Evolutionary conservation across 148 eudicot species (phyloP).

Genomic region (Arctostaphylos glauca): DNA sequence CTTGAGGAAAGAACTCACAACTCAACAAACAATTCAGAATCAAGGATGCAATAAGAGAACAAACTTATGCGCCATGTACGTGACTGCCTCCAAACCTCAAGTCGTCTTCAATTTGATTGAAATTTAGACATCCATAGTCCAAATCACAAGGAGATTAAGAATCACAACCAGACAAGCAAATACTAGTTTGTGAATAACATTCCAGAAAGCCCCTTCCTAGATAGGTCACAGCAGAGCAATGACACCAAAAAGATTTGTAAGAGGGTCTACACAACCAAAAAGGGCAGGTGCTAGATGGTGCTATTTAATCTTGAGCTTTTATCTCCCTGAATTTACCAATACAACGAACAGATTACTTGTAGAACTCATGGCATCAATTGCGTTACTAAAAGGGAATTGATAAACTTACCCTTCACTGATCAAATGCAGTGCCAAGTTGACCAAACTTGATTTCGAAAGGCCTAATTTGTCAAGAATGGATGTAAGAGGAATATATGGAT

Average conservation of each 20-base stretch:
- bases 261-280: constrained; percentile 4
- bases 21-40: constrained; percentile 12
- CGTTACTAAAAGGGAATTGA: neutral
- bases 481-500: constrained; percentile 84
- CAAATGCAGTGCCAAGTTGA: constrained; percentile 73
- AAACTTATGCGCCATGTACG: constrained; percentile 15
- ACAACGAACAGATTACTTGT: neutral
- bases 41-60: constrained; percentile 8
- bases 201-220: neutral
- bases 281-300: neutral
- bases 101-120: constrained; percentile 16
- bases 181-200: neutral
- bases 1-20: constrained; percentile 23
- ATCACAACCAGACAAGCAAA: neutral
- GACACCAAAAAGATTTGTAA: neutral
- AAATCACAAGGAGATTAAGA: constrained; percentile 4
- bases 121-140: constrained; percentile 10
- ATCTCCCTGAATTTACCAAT: neutral
- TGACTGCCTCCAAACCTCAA: constrained; percentile 4
- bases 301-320: neutral
- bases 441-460: constrained; percentile 71
- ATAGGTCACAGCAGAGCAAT: neutral
- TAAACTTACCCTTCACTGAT: constrained; percentile 90
- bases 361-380: constrained; percentile 16
- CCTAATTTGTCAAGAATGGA: constrained; percentile 84